Base-by-base conservation (phyloP, 2,329 filamentous ascomycete species). In the Ophiosphaerella korrae region DNA sequence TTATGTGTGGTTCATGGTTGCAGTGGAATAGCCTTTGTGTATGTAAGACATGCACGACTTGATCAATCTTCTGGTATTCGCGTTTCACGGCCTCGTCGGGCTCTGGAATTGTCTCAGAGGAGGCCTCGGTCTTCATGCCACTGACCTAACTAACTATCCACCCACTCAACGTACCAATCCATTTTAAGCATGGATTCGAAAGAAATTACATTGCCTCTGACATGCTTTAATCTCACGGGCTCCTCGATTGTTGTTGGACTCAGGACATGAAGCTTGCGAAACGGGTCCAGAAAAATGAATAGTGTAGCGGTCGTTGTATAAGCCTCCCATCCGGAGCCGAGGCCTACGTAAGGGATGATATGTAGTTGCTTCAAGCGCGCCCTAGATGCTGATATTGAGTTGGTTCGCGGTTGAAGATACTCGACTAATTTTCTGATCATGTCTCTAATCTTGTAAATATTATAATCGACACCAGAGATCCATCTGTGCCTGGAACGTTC, bases 371-470 rank as follows among this genome's bases (percentile, higher is more conserved):
- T 31, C 2, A 16, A 29, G 42, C 18, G 8, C 35, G 16, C 23
- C 18, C 23, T 31, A 31, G 23, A 5, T 16, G 33, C 36, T 26
- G 12, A 29, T 24, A 35, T 31, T 39, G 33, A 31, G 31, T 16
- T 36, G 12, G 26, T 11, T 11, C 13, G 34, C n/a, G 13, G n/a
- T 14, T 36, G 34, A 36, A 36, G 34, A 29, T 36, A 36, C 3
- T 36, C 34, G n/a, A 36, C 34, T 2, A 36, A 5, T 36, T 18
- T 36, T 14, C 52, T 52, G 2, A 55, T 39, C n/a, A 40, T 21
- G 18, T 53, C 55, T 14, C 55, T 45, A 3, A 42, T 13, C 6
- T 38, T 41, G 9, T 53, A 52, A 1, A 58, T 24, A 8, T 51
- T 37, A n/a, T 49, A 50, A 3, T 58, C 52, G 14, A 53, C 55